Base-by-base conservation (phyloP, 495 filamentous ascomycete genomes). In the Aspergillus ellipticus region DNA sequence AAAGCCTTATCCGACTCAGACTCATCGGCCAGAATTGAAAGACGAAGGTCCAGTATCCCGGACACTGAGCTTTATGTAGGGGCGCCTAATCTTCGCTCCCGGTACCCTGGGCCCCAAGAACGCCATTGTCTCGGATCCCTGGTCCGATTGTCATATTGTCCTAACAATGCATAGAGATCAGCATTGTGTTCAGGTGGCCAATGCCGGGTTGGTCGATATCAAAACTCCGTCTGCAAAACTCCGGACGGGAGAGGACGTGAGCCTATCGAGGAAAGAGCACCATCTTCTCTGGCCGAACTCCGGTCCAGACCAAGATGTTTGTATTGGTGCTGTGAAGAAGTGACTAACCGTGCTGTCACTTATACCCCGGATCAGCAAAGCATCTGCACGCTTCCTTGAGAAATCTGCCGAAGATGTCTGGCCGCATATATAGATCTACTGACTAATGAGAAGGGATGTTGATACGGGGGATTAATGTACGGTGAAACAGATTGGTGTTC, bases 181-280 rank as follows among this genome's bases (percentile, higher is more conserved):
- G 4, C 19, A 4, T 11, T 45, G 42, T 48, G 21, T 28, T 29
- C 9, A 47, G 42, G 20, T 39, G 1, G 11, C 3, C 35, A 21
- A 39, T 47, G 20, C 21, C 29, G 29, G 49, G 35, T 28, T 35
- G 15, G 49, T 20, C 42, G 28, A 29, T 9, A 49, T 42, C 15
- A 45, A 54, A 59, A 59, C 49, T 59, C 56, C 56, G 56, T 51
- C 35, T 54, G 22, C 46, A 49, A 59, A 59, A 59, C 56, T 59
- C 56, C 56, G 56, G 46, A 29, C 56, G 50, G 45, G 15, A 10
- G 37, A 17, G 28, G 31, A 26, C 13, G 19, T 39, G n/a, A 37
- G 42, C n/a, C 26, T 57, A 20, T 37, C 13, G 19, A 16, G n/a
- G 20, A 6, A 55, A 6, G 39, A n/a, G 15, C n/a, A 1, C 16